A percentile compares a stretch with the other conserved stretches of the same genome.
Conservation (phyloP, 139 green algal species). For the Astrephomene gubernaculifera region DNA sequence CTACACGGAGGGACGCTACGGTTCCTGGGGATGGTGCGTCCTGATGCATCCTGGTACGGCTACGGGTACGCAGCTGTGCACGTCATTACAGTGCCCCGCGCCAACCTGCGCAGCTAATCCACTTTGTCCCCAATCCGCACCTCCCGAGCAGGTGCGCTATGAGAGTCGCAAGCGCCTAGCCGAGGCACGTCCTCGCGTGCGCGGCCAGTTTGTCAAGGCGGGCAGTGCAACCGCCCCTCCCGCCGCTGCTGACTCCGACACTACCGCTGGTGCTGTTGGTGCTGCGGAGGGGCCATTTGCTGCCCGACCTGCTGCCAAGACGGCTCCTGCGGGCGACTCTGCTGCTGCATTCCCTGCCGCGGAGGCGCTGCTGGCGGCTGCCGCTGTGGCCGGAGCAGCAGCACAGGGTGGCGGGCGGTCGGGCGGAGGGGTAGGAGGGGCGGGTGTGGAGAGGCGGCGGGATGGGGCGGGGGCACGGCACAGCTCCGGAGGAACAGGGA, state of each 20-base stretch:
- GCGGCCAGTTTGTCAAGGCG: conserved; percentile 77
- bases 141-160: conserved; percentile 76
- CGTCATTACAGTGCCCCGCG: too few species aligned
- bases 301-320: too few species aligned
- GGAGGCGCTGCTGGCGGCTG: neutral
- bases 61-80: too few species aligned
- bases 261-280: neutral
- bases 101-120: too few species aligned
- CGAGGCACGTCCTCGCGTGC: conserved; percentile 69
- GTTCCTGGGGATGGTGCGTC: too few species aligned
- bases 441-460: neutral
- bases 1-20: too few species aligned
- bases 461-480: too few species aligned
- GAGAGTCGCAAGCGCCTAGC: conserved; percentile 73
- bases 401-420: neutral
- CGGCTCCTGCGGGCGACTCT: neutral
- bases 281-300: neutral
- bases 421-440: neutral
- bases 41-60: too few species aligned
- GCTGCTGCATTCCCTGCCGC: neutral
- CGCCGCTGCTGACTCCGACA: neutral
- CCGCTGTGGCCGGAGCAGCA: neutral
- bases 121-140: too few species aligned
- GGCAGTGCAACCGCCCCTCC: neutral
- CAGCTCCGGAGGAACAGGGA: too few species aligned